phyloP scores from a whole-genome alignment of 768 basidiomycete genomes.

The Daedaleopsis sinensis region DNA sequence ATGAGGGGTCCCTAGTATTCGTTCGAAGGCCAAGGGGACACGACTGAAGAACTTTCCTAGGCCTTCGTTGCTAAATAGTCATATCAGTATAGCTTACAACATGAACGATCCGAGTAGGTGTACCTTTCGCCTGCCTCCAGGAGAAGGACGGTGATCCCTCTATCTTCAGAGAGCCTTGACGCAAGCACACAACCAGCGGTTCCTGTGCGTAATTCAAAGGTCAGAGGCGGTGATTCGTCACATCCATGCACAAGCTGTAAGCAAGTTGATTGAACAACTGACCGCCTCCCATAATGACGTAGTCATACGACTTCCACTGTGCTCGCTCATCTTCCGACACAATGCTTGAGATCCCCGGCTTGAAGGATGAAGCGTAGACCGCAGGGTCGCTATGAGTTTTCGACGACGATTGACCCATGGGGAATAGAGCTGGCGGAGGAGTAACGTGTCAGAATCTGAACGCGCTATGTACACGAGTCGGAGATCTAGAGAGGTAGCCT shows the following conservation, averaged over 20 bases:
- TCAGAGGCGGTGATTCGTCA: neutral
- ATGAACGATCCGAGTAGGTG: constrained; percentile 14
- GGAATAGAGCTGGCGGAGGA: neutral
- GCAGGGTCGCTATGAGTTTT: neutral
- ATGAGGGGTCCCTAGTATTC: constrained; percentile 48
- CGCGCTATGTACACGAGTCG: neutral
- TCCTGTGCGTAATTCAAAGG: constrained; percentile 34
- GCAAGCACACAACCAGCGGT: constrained; percentile 49
- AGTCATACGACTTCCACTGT: constrained; percentile 27
- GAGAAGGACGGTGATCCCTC: constrained; percentile 44
- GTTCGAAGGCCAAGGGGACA: constrained; percentile 22
- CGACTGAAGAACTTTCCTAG: constrained; percentile 10
- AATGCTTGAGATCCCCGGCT: neutral
- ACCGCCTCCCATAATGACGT: constrained; percentile 39
- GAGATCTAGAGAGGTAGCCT: neutral
- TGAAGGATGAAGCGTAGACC: constrained; percentile 5
- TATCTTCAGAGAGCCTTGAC: constrained; percentile 46
- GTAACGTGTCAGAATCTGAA: too few relatives aligned
- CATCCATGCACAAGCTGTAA: neutral
- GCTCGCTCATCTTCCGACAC: neutral
- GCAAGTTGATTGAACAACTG: too few relatives aligned
- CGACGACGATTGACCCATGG: constrained; percentile 10
- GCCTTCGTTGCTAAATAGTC: constrained; percentile 11
- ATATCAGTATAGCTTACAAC: neutral
- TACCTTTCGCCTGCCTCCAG: constrained; percentile 45